Percentiles rank a stretch among this genome's conserved stretches.
Conservation (phyloP, 2,329 filamentous ascomycete species). For the Sporothrix pallida region DNA sequence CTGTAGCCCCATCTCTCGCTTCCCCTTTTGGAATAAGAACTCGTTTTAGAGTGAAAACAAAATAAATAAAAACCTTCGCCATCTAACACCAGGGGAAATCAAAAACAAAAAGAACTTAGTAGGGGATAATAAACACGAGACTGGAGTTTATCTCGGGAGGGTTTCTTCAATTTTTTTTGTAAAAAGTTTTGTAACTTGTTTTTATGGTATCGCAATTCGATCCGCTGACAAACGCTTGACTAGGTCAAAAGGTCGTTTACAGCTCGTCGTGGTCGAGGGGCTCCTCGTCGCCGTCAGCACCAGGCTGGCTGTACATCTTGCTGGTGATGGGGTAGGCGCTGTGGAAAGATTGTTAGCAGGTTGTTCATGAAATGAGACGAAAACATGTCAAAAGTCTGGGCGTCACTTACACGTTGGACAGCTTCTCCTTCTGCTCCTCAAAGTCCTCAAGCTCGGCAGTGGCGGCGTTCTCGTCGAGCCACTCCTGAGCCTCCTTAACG, state of each 20-base stretch:
- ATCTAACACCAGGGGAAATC: conserved; percentile 16
- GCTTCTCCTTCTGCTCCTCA: conserved; percentile 99
- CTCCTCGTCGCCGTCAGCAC: conserved; percentile 73
- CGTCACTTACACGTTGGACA: conserved; percentile 71
- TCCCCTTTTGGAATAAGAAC: conserved; percentile 6
- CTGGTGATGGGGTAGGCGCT: conserved; percentile 94
- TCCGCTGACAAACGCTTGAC: background rate
- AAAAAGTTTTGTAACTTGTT: background rate
- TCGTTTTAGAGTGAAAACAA: background rate
- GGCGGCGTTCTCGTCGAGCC: conserved; percentile 93
- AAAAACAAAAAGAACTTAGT: background rate
- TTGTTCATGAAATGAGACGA: no score
- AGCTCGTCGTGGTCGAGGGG: conserved; percentile 75
- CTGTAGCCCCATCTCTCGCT: background rate
- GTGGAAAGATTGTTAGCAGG: conserved; percentile 7
- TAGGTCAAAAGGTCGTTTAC: conserved; percentile 55
- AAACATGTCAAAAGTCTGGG: background rate
- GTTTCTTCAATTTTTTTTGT: conserved; percentile 26
- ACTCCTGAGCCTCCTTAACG: conserved; percentile 95
- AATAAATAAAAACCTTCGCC: background rate
- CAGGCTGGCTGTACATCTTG: conserved; percentile 83
- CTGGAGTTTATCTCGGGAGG: background rate
- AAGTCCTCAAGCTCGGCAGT: conserved; percentile 91
- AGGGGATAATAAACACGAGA: conserved; percentile 9
- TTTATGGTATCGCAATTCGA: background rate